A percentile compares a stretch with the other conserved stretches of the same genome.
These are phyloP conservation scores for Leishmania guyanensis DNA, from an alignment of 208 protist genomes.

Conservation along the genomic window DNA sequence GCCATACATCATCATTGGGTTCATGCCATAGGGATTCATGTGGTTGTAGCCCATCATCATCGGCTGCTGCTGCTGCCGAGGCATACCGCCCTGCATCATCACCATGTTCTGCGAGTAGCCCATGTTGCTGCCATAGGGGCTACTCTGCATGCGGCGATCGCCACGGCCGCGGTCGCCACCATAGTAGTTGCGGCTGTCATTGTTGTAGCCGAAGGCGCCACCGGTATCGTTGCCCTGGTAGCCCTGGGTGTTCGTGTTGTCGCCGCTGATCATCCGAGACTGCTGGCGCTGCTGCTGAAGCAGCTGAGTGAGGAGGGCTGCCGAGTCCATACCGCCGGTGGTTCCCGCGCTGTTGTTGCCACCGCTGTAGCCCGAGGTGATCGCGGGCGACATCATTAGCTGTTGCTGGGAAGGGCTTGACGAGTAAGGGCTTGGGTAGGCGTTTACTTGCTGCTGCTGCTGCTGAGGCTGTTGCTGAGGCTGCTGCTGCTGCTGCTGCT, in stretches of 20 bases:
- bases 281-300: constrained; percentile 33
- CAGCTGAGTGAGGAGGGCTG: constrained; percentile 21
- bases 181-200: constrained; percentile 13
- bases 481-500: constrained; percentile 21
- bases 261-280: constrained; percentile 20
- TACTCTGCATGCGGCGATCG: constrained; percentile 12
- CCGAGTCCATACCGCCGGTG: constrained; percentile 17
- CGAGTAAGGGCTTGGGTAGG: constrained; percentile 16
- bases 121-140: constrained; percentile 24
- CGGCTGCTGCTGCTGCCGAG: constrained; percentile 20
- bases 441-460: constrained; percentile 12
- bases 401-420: constrained; percentile 12
- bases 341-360: constrained; percentile 7
- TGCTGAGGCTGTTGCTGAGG: constrained; percentile 23
- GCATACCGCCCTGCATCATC: constrained; percentile 24
- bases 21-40: constrained; percentile 28
- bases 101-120: constrained; percentile 14
- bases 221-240: constrained; percentile 13
- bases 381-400: constrained; percentile 11
- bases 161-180: constrained; percentile 16
- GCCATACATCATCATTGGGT: constrained; percentile 39
- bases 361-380: constrained; percentile 4
- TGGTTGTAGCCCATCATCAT: constrained; percentile 24
- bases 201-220: constrained; percentile 25
- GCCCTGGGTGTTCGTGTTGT: constrained; percentile 21